Evolutionary conservation across 2,329 filamentous ascomycete genomes (phyloP).

Genomic region (Trichoderma pleuroti): DNA sequence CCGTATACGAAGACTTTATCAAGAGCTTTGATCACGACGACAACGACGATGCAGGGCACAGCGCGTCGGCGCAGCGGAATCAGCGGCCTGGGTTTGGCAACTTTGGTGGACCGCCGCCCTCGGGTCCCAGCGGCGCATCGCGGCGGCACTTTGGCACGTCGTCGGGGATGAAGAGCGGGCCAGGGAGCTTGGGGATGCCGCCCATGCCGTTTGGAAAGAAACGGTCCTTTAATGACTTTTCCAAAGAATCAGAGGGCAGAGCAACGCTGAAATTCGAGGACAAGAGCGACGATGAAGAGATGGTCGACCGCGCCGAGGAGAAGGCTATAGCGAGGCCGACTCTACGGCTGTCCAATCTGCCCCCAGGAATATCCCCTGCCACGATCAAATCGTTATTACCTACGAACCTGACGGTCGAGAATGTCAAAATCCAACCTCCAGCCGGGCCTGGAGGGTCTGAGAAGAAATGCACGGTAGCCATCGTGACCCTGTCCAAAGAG

Average conservation of each 20-base stretch:
- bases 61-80: constrained; percentile 22
- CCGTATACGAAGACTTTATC: constrained; percentile 82
- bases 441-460: constrained; percentile 53
- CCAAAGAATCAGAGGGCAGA: constrained; percentile 33
- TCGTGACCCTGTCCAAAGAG: constrained; percentile 76
- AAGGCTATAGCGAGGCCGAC: constrained; percentile 61
- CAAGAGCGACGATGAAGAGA: constrained; percentile 55
- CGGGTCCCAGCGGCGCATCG: constrained; percentile 29
- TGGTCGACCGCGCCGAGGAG: constrained; percentile 48
- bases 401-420: constrained; percentile 62
- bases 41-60: constrained; percentile 37
- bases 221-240: constrained; percentile 46
- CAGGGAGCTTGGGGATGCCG: constrained; percentile 57
- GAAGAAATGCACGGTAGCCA: constrained; percentile 69
- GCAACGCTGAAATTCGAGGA: constrained; percentile 38
- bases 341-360: constrained; percentile 57
- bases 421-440: constrained; percentile 65
- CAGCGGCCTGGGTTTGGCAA: constrained; percentile 29
- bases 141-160: constrained; percentile 63
- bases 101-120: constrained; percentile 9
- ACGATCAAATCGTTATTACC: constrained; percentile 59
- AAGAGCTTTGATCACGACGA: constrained; percentile 70
- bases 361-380: constrained; percentile 56
- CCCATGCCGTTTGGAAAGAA: constrained; percentile 52
- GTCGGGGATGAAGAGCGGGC: constrained; percentile 55